A percentile compares a stretch with the other conserved stretches of the same genome.
phyloP scores from a whole-genome alignment of 768 basidiomycete species.

The Daedalea quercina region DNA sequence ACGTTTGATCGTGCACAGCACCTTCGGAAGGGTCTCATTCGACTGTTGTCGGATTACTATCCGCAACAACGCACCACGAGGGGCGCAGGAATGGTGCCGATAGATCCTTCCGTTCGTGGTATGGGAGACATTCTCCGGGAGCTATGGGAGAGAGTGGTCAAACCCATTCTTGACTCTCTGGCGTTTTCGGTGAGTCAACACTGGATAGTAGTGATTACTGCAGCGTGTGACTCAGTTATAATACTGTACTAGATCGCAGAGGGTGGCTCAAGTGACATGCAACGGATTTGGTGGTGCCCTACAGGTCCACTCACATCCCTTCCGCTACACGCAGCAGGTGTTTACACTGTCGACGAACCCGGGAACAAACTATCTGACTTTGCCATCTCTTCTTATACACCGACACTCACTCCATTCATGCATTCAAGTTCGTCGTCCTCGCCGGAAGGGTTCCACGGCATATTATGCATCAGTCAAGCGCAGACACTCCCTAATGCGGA shows the following conservation, averaged over 20 bases:
- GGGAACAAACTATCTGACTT: slow-evolving; percentile 14
- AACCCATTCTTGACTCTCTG: slow-evolving; percentile 6
- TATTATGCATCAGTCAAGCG: neutral
- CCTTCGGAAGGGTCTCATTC: slow-evolving; percentile 5
- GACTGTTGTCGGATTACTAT: neutral
- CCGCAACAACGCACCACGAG: neutral
- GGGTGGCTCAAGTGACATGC: neutral
- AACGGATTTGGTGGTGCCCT: slow-evolving; percentile 22
- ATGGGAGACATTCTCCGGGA: neutral
- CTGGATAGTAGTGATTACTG: neutral
- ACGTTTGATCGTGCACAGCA: slow-evolving; percentile 1
- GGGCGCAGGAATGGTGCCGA: neutral
- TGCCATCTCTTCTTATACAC: slow-evolving; percentile 24
- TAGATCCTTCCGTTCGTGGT: neutral
- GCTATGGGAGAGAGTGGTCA: slow-evolving; percentile 3
- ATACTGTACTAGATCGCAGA: no score
- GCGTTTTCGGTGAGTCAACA: neutral
- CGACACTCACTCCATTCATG: slow-evolving; percentile 20
- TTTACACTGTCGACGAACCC: slow-evolving; percentile 8
- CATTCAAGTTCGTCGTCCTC: neutral
- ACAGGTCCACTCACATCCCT: slow-evolving; percentile 24
- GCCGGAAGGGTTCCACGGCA: neutral
- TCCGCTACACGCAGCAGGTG: slow-evolving; percentile 29
- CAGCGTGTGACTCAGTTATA: no score
- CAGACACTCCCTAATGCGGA: slow-evolving; percentile 4